A percentile compares a stretch with the other conserved stretches of the same genome.
These are phyloP conservation scores for Pythium rishiriense DNA, from an alignment of 352 stramenopile genomes.

Conservation along the genomic window DNA sequence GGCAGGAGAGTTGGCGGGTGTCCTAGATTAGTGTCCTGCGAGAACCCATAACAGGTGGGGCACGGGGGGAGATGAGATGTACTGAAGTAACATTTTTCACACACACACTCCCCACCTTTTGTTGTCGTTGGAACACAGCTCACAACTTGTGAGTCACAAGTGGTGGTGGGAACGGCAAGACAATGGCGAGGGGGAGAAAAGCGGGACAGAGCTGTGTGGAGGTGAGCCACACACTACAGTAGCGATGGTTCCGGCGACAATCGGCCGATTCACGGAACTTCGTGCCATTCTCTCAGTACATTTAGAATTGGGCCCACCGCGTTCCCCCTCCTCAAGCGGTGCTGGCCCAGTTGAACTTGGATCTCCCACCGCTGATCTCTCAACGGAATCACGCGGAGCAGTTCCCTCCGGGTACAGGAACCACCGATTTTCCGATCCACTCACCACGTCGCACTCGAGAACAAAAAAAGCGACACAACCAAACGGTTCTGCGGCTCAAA, in stretches of 20 bases:
- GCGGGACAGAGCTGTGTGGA: not conserved
- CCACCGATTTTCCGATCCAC: not conserved
- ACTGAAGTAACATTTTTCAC: not conserved
- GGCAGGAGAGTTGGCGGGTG: slow-evolving; percentile 1
- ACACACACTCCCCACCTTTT: not conserved
- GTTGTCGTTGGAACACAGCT: too few species aligned
- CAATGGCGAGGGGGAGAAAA: not conserved
- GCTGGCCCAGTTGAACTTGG: not conserved
- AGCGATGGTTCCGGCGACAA: too few species aligned
- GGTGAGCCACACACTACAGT: too few species aligned
- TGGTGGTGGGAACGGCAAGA: not conserved
- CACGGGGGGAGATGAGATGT: not conserved
- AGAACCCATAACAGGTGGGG: not conserved
- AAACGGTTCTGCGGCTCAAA: not conserved
- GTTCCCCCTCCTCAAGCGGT: too few species aligned
- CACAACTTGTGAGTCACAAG: not conserved
- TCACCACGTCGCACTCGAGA: not conserved
- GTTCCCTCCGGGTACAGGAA: not conserved
- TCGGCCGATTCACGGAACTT: too few species aligned
- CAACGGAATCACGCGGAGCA: not conserved
- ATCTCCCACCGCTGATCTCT: not conserved
- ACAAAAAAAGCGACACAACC: not conserved
- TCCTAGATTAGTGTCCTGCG: slow-evolving; percentile 21
- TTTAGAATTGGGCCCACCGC: too few species aligned
- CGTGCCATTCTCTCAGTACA: not conserved